A percentile compares a stretch with the other conserved stretches of the same genome.
Evolutionary conservation across 225 moss, liverwort and hornwort species (phyloP).

Genomic region (Marchantia paleacea): DNA sequence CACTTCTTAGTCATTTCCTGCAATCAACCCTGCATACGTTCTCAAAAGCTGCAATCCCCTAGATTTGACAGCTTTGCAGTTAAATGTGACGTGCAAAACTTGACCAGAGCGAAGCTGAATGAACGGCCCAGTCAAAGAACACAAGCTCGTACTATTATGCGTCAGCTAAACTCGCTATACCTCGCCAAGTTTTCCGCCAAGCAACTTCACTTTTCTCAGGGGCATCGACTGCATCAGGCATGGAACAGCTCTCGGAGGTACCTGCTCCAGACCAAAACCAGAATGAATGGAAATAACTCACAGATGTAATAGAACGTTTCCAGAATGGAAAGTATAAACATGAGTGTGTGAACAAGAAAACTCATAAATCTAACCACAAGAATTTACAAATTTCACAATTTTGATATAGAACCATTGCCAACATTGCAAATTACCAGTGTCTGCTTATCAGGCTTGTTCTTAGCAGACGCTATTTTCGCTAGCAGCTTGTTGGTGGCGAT

Average conservation of each 20-base stretch:
- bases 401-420: neutral
- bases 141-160: neutral
- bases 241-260: constrained; percentile 85
- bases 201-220: constrained; percentile 86
- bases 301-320: neutral
- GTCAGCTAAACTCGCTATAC: constrained; percentile 28
- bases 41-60: neutral
- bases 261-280: constrained; percentile 37
- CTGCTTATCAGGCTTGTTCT: constrained; percentile 96
- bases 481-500: constrained; percentile 94
- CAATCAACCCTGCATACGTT: constrained; percentile 13
- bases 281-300: neutral
- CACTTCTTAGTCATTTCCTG: constrained; percentile 87
- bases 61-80: neutral
- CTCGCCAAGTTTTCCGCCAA: constrained; percentile 98
- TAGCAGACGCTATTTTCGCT: constrained; percentile 93
- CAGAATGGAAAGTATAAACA: neutral
- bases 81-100: neutral
- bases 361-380: neutral
- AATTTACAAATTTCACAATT: neutral
- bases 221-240: constrained; percentile 87
- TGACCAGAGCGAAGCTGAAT: neutral
- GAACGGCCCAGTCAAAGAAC: neutral
- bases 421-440: constrained; percentile 53
- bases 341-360: no score